phyloP scores from a whole-genome alignment of 306 rosid species.

The Leucaena leucocephala region DNA sequence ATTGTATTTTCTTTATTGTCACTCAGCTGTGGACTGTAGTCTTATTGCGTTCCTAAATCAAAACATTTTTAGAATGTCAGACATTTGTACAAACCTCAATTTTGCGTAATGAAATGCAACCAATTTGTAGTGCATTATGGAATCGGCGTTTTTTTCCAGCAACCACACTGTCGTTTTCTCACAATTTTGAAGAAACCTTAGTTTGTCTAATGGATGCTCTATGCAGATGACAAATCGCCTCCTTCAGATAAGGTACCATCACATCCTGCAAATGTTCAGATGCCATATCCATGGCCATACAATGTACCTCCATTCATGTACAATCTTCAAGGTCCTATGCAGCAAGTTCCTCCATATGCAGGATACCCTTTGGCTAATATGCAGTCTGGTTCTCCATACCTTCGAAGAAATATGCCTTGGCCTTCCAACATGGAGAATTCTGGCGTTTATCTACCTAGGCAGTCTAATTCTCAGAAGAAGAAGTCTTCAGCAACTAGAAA shows the following conservation, averaged over 20 bases:
- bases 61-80: constrained; percentile 1
- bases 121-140: background rate
- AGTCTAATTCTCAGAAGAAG: constrained; percentile 30
- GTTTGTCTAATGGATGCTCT: constrained; percentile 13
- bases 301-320: constrained; percentile 52
- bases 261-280: constrained; percentile 45
- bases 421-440: constrained; percentile 41
- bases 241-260: constrained; percentile 42
- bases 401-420: constrained; percentile 59
- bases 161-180: constrained; percentile 4
- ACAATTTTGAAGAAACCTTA: background rate
- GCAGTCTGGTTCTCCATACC: constrained; percentile 58
- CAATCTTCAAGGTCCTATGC: constrained; percentile 46
- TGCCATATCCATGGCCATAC: constrained; percentile 56
- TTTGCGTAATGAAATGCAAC: background rate
- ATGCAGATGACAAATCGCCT: constrained; percentile 45
- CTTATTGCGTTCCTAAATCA: constrained; percentile 7
- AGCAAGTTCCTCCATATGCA: constrained; percentile 54
- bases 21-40: background rate
- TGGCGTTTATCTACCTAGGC: background rate
- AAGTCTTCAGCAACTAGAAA: constrained; percentile 47
- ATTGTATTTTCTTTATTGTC: constrained; percentile 7
- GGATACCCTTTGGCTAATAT: constrained; percentile 52
- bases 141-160: background rate
- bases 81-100: constrained; percentile 2